phyloP scores from a whole-genome alignment of 108 stramenopile species.

The Cyclotella sp. region DNA sequence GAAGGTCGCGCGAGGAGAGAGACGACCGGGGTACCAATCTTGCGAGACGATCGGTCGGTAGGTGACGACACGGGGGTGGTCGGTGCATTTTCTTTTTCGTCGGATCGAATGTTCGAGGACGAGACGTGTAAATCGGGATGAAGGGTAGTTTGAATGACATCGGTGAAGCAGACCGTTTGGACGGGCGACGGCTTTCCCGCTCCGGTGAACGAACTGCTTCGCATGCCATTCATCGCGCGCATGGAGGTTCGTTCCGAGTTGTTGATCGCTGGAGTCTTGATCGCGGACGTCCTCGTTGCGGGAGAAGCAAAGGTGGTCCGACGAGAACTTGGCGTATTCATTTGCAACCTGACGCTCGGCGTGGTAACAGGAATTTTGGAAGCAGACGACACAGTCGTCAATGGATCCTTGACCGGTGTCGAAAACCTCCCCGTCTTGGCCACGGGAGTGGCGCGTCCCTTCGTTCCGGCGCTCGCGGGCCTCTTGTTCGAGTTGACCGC shows the following conservation, averaged over 20 bases:
- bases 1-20: slow-evolving; percentile 42
- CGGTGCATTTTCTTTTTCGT: neutral
- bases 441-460: neutral
- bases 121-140: neutral
- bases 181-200: neutral
- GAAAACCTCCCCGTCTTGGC: slow-evolving; percentile 17
- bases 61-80: neutral
- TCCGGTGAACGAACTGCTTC: neutral
- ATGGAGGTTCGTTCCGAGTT: neutral
- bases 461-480: neutral
- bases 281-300: neutral
- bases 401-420: slow-evolving; percentile 9
- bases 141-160: neutral
- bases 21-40: slow-evolving; percentile 35
- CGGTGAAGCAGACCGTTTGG: neutral
- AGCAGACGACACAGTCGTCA: neutral
- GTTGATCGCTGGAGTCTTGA: slow-evolving; percentile 1
- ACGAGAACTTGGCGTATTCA: slow-evolving; percentile 9
- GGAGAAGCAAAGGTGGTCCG: neutral
- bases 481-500: neutral
- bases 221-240: neutral
- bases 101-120: neutral
- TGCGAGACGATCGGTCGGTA: slow-evolving; percentile 14
- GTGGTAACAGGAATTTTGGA: neutral
- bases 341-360: neutral